A percentile compares a stretch with the other conserved stretches of the same genome.
phyloP scores from a whole-genome alignment of 2,329 filamentous ascomycete genomes.

The Dothistroma pini region DNA sequence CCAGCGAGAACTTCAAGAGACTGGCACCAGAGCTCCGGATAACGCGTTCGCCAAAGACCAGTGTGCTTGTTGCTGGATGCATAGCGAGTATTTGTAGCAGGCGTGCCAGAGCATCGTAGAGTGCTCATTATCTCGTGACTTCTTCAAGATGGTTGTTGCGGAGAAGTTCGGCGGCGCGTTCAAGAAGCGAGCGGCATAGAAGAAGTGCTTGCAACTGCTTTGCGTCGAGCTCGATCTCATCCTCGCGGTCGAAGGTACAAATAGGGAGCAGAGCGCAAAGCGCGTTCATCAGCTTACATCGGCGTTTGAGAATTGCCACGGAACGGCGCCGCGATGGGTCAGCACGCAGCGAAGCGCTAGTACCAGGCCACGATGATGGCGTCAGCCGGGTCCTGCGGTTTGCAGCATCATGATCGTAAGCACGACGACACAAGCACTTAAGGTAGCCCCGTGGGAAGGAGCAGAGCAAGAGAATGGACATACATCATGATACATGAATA shows the following conservation, averaged over 20 bases:
- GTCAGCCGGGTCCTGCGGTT: too few relatives aligned
- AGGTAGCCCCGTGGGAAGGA: too few relatives aligned
- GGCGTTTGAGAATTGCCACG: neutral
- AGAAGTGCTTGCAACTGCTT: slow-evolving; percentile 36
- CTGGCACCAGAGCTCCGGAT: slow-evolving; percentile 36
- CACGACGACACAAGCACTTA: too few relatives aligned
- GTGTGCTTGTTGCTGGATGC: slow-evolving; percentile 32
- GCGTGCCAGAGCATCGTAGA: slow-evolving; percentile 41
- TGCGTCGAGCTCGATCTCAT: slow-evolving; percentile 33
- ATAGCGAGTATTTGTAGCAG: slow-evolving; percentile 38
- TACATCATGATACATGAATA: neutral
- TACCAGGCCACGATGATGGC: too few relatives aligned
- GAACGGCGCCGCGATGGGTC: too few relatives aligned
- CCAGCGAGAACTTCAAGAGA: slow-evolving; percentile 38
- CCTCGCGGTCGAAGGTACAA: slow-evolving; percentile 17
- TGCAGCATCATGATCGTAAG: too few relatives aligned
- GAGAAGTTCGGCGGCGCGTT: slow-evolving; percentile 39
- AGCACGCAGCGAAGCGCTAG: too few relatives aligned
- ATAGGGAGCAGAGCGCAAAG: slow-evolving; percentile 28
- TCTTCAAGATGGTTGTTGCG: slow-evolving; percentile 43
- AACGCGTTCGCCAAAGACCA: slow-evolving; percentile 37
- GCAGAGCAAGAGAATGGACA: neutral
- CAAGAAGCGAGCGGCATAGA: slow-evolving; percentile 36
- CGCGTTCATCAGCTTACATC: slow-evolving; percentile 19
- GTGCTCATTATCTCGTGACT: slow-evolving; percentile 28